Evolutionary conservation across 768 basidiomycete genomes (phyloP).

Genomic region (Lactarius sp.): DNA sequence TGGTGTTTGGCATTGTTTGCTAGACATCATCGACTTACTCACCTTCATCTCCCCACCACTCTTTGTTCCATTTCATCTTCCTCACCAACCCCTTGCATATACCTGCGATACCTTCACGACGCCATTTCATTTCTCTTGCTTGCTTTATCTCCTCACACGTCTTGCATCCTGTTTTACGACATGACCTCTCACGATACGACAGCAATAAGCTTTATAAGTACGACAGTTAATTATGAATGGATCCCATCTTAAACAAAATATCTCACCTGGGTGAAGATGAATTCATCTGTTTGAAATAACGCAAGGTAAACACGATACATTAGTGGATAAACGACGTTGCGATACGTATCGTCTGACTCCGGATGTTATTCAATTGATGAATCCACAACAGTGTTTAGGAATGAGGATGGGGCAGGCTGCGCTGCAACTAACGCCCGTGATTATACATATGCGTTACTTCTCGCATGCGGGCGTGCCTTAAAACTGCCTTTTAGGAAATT

Average conservation of each 20-base stretch:
- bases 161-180: neutral
- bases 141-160: neutral
- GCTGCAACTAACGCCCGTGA: neutral
- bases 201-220: slow-evolving; percentile 17
- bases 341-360: no score
- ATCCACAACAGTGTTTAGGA: neutral
- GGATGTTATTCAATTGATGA: no score
- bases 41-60: no score
- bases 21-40: slow-evolving; percentile 1
- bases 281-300: no score
- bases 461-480: no score
- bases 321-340: no score
- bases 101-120: neutral
- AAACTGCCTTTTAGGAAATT: no score
- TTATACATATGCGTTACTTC: neutral
- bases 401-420: slow-evolving; percentile 12
- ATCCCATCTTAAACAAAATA: neutral
- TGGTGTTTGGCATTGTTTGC: neutral
- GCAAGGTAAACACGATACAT: no score
- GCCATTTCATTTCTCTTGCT: neutral
- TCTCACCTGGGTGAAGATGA: no score
- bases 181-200: slow-evolving; percentile 3
- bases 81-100: neutral
- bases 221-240: slow-evolving; percentile 7
- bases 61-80: no score